These are phyloP conservation scores for Nemophila menziesii DNA, from an alignment of 257 asterid species.

Conservation along the genomic window DNA sequence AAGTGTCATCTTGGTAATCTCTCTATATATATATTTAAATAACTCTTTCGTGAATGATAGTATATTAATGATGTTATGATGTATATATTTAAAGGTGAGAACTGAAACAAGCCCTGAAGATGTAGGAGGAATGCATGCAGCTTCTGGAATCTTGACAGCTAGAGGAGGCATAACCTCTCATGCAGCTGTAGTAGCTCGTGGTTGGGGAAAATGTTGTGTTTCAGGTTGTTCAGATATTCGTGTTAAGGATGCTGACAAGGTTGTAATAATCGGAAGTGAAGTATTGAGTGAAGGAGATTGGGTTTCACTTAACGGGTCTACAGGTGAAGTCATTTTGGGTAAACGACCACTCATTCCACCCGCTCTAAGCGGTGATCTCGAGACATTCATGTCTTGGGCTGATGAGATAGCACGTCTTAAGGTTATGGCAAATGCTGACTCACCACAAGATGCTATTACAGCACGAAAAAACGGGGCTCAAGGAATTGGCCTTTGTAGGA, in stretches of 20 bases:
- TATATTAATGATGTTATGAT: too few species aligned
- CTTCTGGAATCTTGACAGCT: conserved; percentile 82
- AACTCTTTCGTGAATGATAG: not conserved
- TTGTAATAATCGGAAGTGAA: conserved; percentile 35
- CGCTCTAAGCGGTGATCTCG: conserved; percentile 59
- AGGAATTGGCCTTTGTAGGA: conserved; percentile 91
- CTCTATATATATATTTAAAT: too few species aligned
- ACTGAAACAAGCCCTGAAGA: conserved; percentile 96
- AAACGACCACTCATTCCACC: conserved; percentile 85
- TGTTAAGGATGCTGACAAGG: conserved; percentile 74
- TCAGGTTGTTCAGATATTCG: conserved; percentile 87
- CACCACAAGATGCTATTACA: conserved; percentile 80
- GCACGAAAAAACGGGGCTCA: conserved; percentile 89
- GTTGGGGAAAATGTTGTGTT: conserved; percentile 97
- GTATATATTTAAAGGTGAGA: conserved; percentile 62
- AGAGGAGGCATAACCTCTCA: conserved; percentile 99
- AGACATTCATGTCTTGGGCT: conserved; percentile 82
- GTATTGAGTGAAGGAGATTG: conserved; percentile 69
- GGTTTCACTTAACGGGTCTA: conserved; percentile 81
- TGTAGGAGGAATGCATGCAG: conserved; percentile 98
- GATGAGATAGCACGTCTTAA: conserved; percentile 49
- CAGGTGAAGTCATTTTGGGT: conserved; percentile 84
- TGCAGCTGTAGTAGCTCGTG: conserved; percentile 99
- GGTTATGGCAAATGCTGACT: conserved; percentile 99
- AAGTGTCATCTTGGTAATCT: conserved; percentile 58